Percentiles rank a stretch among this genome's conserved stretches.
phyloP scores from a whole-genome alignment of 805 yeast species.

The Ogataea trehalophila region DNA sequence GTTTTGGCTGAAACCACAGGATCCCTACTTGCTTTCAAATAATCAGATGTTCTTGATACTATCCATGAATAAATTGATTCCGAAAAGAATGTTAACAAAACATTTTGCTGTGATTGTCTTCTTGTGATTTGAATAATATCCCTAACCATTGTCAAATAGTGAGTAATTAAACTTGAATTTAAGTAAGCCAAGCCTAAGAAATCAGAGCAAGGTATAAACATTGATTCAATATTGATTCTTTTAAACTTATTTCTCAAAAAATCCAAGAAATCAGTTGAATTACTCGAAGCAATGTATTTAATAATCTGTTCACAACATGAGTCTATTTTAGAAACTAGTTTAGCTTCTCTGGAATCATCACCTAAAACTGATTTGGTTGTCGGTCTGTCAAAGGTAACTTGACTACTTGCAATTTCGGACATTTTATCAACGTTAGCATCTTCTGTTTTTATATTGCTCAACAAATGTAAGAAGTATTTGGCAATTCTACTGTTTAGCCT shows the following conservation, averaged over 20 bases:
- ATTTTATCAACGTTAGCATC: slow-evolving; percentile 22
- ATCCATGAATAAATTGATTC: slow-evolving; percentile 47
- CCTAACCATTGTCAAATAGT: slow-evolving; percentile 37
- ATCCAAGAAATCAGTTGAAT: slow-evolving; percentile 38
- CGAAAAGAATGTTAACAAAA: slow-evolving; percentile 42
- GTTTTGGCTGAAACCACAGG: slow-evolving; percentile 19
- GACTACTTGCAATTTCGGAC: slow-evolving; percentile 12
- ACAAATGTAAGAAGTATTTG: slow-evolving; percentile 7
- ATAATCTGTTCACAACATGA: slow-evolving; percentile 35
- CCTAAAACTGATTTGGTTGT: slow-evolving; percentile 5
- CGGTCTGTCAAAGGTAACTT: slow-evolving; percentile 2
- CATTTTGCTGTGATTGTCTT: slow-evolving; percentile 41
- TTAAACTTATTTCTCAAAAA: slow-evolving; percentile 29
- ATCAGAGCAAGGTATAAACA: slow-evolving; percentile 41
- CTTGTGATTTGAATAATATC: slow-evolving; percentile 33
- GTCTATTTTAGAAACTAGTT: slow-evolving; percentile 33
- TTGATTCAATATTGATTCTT: slow-evolving; percentile 29
- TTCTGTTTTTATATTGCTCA: slow-evolving; percentile 17
- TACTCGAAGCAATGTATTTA: slow-evolving; percentile 46
- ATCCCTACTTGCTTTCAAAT: slow-evolving; percentile 22
- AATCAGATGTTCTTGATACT: slow-evolving; percentile 43
- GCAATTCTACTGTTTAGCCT: slow-evolving; percentile 7
- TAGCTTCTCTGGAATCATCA: slow-evolving; percentile 9
- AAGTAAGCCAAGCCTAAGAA: slow-evolving; percentile 40
- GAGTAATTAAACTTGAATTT: slow-evolving; percentile 31